phyloP scores from a whole-genome alignment of 371 early-diverging fungal species.

The Nematocida ironsii region DNA sequence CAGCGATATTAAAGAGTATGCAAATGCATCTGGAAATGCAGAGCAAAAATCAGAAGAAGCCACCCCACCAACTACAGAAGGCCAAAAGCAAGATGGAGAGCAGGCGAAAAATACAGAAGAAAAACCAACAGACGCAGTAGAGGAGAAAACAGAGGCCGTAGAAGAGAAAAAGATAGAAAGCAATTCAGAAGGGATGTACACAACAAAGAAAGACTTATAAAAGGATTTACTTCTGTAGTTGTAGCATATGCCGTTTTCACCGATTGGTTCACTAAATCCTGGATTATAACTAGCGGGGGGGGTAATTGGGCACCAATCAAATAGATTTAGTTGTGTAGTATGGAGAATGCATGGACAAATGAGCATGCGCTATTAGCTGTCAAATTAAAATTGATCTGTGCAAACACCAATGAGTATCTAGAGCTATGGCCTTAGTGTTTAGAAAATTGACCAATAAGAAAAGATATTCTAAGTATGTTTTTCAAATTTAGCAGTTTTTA shows the following conservation, averaged over 20 bases:
- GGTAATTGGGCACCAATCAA: too few species aligned
- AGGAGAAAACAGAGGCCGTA: neutral
- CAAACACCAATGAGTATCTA: neutral
- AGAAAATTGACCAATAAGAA: too few species aligned
- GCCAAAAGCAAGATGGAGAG: neutral
- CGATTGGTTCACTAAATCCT: too few species aligned
- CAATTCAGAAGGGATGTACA: neutral
- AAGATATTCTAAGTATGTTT: too few species aligned
- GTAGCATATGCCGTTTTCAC: too few species aligned
- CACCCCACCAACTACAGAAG: neutral
- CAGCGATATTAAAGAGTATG: too few species aligned
- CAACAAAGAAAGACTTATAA: slow-evolving; percentile 4
- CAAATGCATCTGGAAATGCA: too few species aligned
- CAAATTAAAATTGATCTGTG: neutral
- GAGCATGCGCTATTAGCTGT: neutral
- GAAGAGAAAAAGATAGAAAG: neutral
- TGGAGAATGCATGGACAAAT: neutral
- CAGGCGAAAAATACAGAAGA: neutral
- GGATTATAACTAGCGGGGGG: too few species aligned
- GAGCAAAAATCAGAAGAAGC: too few species aligned
- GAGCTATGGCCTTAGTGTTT: too few species aligned
- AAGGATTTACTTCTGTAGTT: neutral
- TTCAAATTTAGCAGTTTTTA: neutral
- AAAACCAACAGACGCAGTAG: neutral
- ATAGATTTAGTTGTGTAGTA: neutral